A percentile compares a stretch with the other conserved stretches of the same genome.
These are phyloP conservation scores for Dictyostelium capitatum DNA, from an alignment of 78 protist species.

Conservation along the genomic window DNA sequence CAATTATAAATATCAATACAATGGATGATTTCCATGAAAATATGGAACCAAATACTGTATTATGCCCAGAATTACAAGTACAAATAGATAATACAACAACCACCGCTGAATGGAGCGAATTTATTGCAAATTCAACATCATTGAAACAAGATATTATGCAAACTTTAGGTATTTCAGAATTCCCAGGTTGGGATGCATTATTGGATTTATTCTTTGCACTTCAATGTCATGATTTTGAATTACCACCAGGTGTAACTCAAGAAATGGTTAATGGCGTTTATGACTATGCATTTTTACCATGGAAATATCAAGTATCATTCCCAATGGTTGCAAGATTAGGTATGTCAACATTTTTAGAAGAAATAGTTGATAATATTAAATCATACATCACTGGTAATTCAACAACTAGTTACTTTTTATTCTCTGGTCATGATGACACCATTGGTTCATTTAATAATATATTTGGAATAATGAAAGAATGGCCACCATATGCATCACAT, in stretches of 20 bases:
- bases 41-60: constrained; percentile 28
- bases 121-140: not conserved
- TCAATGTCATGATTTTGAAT: constrained; percentile 53
- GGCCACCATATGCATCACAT: constrained; percentile 78
- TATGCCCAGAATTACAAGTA: constrained; percentile 6
- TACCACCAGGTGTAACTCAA: constrained; percentile 48
- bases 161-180: not conserved
- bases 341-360: constrained; percentile 56
- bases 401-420: constrained; percentile 32
- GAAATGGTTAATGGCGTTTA: constrained; percentile 19
- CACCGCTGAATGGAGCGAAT: not conserved
- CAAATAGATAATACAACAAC: not conserved
- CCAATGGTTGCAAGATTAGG: constrained; percentile 15
- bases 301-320: constrained; percentile 15
- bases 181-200: constrained; percentile 44
- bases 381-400: constrained; percentile 17
- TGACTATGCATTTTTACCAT: constrained; percentile 10
- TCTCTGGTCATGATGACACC: constrained; percentile 67
- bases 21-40: constrained; percentile 44
- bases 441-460: constrained; percentile 69
- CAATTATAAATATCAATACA: constrained; percentile 28
- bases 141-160: constrained; percentile 3
- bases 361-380: constrained; percentile 43
- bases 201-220: constrained; percentile 63
- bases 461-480: constrained; percentile 35